Evolutionary conservation across 352 stramenopile species (phyloP).

Genomic region (Globisporangium yorkense): DNA sequence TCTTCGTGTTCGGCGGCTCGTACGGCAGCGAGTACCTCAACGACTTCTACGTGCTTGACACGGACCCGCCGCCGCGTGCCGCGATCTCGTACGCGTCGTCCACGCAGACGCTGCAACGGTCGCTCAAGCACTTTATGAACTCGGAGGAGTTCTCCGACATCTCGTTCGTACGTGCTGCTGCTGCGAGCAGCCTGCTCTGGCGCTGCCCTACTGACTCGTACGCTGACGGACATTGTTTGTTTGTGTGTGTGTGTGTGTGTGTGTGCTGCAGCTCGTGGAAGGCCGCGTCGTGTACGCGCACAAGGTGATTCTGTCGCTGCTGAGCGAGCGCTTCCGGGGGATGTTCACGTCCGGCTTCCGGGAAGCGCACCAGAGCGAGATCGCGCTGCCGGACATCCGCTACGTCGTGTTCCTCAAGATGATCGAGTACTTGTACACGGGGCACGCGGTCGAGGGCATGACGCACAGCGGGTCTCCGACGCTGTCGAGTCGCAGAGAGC

Average conservation of each 20-base stretch:
- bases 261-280: conserved; percentile 76
- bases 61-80: conserved; percentile 84
- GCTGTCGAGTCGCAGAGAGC: neutral
- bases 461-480: neutral
- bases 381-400: conserved; percentile 87
- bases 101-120: conserved; percentile 51
- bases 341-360: conserved; percentile 94
- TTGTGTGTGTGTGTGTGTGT: neutral
- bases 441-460: conserved; percentile 25
- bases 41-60: conserved; percentile 94
- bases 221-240: neutral
- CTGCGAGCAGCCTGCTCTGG: neutral
- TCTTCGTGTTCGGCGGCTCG: conserved; percentile 93
- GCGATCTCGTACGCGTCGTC: conserved; percentile 77
- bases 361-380: conserved; percentile 75
- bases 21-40: conserved; percentile 91
- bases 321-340: conserved; percentile 91
- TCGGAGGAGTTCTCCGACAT: conserved; percentile 93
- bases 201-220: neutral
- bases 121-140: conserved; percentile 89
- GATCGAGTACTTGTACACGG: conserved; percentile 95
- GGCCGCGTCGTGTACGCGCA: conserved; percentile 89
- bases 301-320: conserved; percentile 91
- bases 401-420: conserved; percentile 90
- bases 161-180: conserved; percentile 74